These are phyloP conservation scores for Fusarium mangiferae DNA, from an alignment of 2,329 filamentous ascomycete species.

Conservation along the genomic window DNA sequence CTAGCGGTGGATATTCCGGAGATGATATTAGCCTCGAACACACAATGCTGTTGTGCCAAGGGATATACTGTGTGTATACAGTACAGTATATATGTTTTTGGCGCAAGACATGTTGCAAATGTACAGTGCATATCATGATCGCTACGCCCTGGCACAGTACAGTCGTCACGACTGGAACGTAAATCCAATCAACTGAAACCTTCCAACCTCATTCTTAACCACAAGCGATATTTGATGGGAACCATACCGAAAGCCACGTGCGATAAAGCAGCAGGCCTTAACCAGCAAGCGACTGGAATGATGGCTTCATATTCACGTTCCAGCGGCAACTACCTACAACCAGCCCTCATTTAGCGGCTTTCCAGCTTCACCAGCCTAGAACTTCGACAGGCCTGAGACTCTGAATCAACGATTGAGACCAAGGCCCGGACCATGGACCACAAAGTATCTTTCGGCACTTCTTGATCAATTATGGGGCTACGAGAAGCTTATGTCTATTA, in stretches of 20 bases:
- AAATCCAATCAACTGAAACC: neutral
- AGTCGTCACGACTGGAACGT: neutral
- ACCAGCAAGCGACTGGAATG: constrained; percentile 5
- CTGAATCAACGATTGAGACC: neutral
- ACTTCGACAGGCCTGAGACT: neutral
- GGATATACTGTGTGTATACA: neutral
- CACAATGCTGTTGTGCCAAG: neutral
- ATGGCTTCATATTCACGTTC: neutral
- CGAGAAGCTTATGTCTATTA: neutral
- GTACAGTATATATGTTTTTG: neutral
- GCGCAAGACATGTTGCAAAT: neutral
- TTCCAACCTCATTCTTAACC: neutral
- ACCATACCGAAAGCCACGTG: neutral
- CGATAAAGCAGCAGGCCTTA: neutral
- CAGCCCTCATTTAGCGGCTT: neutral
- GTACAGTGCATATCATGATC: neutral
- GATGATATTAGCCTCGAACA: neutral
- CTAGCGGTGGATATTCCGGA: neutral
- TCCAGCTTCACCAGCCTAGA: neutral
- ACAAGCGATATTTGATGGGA: neutral
- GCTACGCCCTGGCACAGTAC: neutral
- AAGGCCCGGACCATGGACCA: neutral
- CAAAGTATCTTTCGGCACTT: neutral
- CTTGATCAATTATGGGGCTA: neutral
- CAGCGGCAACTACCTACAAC: neutral